Percentiles rank a stretch among this genome's conserved stretches.
These are phyloP conservation scores for Coemansia sp. DNA, from an alignment of 192 early-diverging fungal genomes.

Conservation along the genomic window DNA sequence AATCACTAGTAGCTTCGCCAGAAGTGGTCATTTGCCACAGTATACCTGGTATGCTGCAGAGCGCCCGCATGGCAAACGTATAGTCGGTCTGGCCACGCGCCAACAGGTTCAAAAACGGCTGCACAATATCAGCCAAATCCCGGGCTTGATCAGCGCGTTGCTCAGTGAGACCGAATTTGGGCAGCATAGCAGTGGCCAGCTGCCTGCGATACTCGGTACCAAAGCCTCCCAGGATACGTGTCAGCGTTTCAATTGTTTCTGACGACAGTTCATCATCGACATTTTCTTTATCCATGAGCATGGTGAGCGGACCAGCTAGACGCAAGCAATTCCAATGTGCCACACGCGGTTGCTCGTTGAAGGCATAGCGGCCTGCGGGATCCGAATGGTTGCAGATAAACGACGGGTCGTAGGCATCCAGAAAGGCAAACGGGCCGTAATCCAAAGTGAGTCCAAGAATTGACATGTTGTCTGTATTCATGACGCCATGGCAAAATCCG, in stretches of 20 bases:
- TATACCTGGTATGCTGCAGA: slow-evolving; percentile 55
- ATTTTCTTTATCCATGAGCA: slow-evolving; percentile 65
- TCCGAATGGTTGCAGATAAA: slow-evolving; percentile 84
- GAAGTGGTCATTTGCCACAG: too few species aligned
- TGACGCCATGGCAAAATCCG: slow-evolving; percentile 81
- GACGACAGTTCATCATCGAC: slow-evolving; percentile 13
- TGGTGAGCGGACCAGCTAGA: slow-evolving; percentile 63
- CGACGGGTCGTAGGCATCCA: slow-evolving; percentile 77
- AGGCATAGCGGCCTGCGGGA: slow-evolving; percentile 66
- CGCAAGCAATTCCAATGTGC: slow-evolving; percentile 76
- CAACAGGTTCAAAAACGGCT: slow-evolving; percentile 68
- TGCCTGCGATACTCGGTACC: slow-evolving; percentile 44
- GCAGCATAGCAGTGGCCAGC: slow-evolving; percentile 60
- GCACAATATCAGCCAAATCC: slow-evolving; percentile 55
- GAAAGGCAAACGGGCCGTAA: slow-evolving; percentile 82
- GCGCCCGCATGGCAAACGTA: slow-evolving; percentile 66
- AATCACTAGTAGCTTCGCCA: slow-evolving; percentile 5
- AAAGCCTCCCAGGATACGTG: slow-evolving; percentile 52
- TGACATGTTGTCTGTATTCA: slow-evolving; percentile 94
- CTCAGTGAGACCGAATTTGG: slow-evolving; percentile 53
- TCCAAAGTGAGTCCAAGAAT: slow-evolving; percentile 80
- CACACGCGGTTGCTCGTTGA: slow-evolving; percentile 73
- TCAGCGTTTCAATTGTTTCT: slow-evolving; percentile 28
- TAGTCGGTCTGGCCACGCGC: slow-evolving; percentile 66
- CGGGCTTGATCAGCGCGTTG: slow-evolving; percentile 21